These are phyloP conservation scores for Oryza nivara DNA, from an alignment of 176 grass and related monocot species.

Conservation along the genomic window DNA sequence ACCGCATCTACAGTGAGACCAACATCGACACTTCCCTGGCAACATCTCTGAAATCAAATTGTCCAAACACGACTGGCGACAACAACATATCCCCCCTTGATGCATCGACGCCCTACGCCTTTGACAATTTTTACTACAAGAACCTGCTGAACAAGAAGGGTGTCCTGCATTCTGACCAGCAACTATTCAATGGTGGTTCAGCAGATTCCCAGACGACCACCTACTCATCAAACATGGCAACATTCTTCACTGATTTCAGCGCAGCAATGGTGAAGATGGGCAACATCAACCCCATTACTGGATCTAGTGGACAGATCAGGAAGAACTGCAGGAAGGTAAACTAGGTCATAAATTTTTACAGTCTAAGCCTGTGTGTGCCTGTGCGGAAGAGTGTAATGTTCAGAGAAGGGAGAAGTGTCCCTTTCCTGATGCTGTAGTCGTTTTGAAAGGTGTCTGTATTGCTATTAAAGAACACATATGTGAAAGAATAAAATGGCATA, in stretches of 20 bases:
- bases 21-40: constrained; percentile 49
- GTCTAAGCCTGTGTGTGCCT: not conserved
- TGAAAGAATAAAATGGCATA: constrained; percentile 22
- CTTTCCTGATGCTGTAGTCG: not conserved
- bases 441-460: not conserved
- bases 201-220: constrained; percentile 33
- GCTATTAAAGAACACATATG: not conserved
- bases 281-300: constrained; percentile 54
- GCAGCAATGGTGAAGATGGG: constrained; percentile 62
- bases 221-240: constrained; percentile 32
- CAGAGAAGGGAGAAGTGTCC: constrained; percentile 24
- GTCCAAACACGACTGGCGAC: constrained; percentile 47
- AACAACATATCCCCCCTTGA: constrained; percentile 63
- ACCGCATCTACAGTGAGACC: constrained; percentile 54
- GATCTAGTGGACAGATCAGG: constrained; percentile 55
- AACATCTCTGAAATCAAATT: constrained; percentile 46
- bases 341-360: constrained; percentile 28
- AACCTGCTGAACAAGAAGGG: constrained; percentile 49
- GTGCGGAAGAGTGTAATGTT: not conserved
- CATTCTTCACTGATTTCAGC: constrained; percentile 47
- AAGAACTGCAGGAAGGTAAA: not conserved
- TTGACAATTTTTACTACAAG: constrained; percentile 56
- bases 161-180: constrained; percentile 59
- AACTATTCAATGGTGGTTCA: constrained; percentile 55
- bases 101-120: constrained; percentile 20